Conservation (phyloP, 2,329 filamentous ascomycete species). For the Didymella segeticola region DNA sequence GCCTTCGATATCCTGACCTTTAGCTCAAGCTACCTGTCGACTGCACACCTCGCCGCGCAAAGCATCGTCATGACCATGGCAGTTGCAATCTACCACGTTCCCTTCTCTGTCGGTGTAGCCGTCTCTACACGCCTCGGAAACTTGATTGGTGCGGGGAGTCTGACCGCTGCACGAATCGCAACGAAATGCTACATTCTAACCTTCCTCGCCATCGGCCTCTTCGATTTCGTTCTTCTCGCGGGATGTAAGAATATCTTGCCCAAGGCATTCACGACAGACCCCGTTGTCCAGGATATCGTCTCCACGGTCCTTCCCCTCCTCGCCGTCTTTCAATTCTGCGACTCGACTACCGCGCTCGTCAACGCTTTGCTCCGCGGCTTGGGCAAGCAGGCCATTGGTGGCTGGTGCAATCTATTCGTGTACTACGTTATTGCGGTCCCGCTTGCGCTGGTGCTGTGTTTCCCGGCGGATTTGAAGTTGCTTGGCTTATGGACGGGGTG, state of each 20-base stretch:
- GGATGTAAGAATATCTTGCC: slow-evolving; percentile 42
- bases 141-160: slow-evolving; percentile 48
- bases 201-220: slow-evolving; percentile 45
- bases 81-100: slow-evolving; percentile 50
- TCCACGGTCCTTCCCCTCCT: slow-evolving; percentile 44
- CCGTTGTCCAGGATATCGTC: slow-evolving; percentile 44
- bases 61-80: slow-evolving; percentile 45
- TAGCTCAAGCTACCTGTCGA: slow-evolving; percentile 78
- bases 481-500: slow-evolving; percentile 48
- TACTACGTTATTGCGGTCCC: slow-evolving; percentile 51
- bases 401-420: slow-evolving; percentile 47
- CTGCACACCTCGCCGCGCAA: slow-evolving; percentile 84
- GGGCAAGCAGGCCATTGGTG: slow-evolving; percentile 49
- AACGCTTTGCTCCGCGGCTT: slow-evolving; percentile 48
- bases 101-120: slow-evolving; percentile 50
- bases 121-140: slow-evolving; percentile 50
- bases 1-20: slow-evolving; percentile 64
- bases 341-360: slow-evolving; percentile 46
- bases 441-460: slow-evolving; percentile 45
- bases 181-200: slow-evolving; percentile 42
- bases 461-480: slow-evolving; percentile 45
- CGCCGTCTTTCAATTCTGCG: slow-evolving; percentile 49
- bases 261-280: slow-evolving; percentile 45
- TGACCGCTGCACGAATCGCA: slow-evolving; percentile 42
- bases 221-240: slow-evolving; percentile 44